Evolutionary conservation across 2,329 filamentous ascomycete genomes (phyloP).

Genomic region (Alternaria panax): DNA sequence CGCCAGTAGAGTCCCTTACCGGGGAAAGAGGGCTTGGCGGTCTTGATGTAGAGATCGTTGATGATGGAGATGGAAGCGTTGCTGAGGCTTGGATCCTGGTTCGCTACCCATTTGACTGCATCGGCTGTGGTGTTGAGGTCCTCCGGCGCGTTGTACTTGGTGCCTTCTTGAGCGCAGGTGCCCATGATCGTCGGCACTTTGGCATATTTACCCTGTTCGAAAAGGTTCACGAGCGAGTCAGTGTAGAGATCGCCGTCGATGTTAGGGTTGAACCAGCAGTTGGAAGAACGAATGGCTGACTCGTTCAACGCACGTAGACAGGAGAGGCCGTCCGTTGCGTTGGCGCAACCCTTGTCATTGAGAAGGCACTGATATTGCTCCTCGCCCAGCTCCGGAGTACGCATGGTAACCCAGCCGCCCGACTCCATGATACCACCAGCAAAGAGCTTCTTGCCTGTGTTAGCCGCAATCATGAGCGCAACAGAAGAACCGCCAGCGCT

Average conservation of each 20-base stretch:
- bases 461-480: conserved; percentile 44
- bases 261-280: conserved; percentile 57
- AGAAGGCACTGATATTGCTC: conserved; percentile 62
- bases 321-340: conserved; percentile 51
- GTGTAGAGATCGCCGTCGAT: conserved; percentile 61
- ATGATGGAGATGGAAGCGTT: conserved; percentile 59
- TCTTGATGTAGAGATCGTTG: conserved; percentile 64
- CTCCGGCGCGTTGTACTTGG: conserved; percentile 62
- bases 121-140: conserved; percentile 56
- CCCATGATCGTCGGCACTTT: conserved; percentile 63
- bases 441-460: conserved; percentile 56
- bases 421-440: conserved; percentile 63
- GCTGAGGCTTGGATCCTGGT: conserved; percentile 66
- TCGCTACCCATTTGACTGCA: conserved; percentile 63
- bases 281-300: conserved; percentile 51
- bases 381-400: conserved; percentile 58
- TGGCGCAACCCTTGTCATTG: conserved; percentile 56
- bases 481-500: conserved; percentile 67
- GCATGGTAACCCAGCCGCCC: conserved; percentile 59
- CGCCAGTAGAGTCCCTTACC: conserved; percentile 64
- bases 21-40: conserved; percentile 52
- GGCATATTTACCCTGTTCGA: conserved; percentile 58
- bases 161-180: conserved; percentile 70
- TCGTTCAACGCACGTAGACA: conserved; percentile 59
- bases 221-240: conserved; percentile 59